Conservation (phyloP, 108 stramenopile genomes). For the Mediolabrus comicus region DNA sequence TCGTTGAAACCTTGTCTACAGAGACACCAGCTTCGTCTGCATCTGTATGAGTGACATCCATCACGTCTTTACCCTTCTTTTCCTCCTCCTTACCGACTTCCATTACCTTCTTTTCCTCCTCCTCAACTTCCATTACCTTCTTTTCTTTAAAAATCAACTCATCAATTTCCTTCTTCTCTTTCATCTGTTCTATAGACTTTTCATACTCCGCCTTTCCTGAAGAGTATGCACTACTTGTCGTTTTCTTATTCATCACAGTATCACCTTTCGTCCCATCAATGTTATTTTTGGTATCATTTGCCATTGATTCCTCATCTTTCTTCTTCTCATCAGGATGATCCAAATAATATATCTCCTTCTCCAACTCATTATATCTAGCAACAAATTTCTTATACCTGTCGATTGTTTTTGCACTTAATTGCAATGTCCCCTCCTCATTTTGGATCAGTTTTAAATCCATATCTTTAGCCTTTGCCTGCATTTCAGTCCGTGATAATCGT, state of each 20-base stretch:
- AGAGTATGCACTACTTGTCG: background rate
- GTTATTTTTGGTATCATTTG: background rate
- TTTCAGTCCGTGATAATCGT: background rate
- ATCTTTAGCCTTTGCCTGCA: background rate
- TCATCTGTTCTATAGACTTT: background rate
- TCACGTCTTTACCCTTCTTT: background rate
- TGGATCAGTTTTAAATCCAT: background rate
- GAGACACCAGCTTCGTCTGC: too few species aligned
- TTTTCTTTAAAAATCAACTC: background rate
- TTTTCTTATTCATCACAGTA: background rate
- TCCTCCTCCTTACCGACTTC: background rate
- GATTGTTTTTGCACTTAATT: background rate
- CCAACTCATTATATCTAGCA: background rate
- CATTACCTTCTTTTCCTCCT: background rate
- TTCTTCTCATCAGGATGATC: background rate
- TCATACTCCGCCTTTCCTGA: background rate
- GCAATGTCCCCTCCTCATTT: background rate
- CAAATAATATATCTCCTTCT: background rate
- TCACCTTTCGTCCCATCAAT: too few species aligned
- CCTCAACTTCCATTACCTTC: background rate
- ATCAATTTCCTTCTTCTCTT: background rate
- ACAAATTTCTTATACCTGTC: background rate
- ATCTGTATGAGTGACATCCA: too few species aligned
- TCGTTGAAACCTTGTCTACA: too few species aligned
- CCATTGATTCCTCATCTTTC: background rate